Evolutionary conservation across 495 filamentous ascomycete species (phyloP).

Genomic region (Mycothermus thermophilus): DNA sequence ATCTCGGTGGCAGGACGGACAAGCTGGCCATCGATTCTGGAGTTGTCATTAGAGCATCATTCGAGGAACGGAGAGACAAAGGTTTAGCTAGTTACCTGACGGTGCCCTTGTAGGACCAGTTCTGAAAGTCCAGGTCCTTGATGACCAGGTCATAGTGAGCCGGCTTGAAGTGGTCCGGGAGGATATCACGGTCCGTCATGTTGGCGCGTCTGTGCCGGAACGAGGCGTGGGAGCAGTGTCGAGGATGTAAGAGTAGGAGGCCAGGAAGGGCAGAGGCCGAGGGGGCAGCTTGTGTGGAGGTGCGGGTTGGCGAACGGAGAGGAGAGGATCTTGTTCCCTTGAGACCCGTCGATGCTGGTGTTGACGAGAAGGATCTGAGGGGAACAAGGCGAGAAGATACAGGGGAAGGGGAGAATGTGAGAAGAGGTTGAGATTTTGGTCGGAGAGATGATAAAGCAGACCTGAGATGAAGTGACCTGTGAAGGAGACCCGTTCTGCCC

Average conservation of each 20-base stretch:
- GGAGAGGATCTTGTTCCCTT: no score
- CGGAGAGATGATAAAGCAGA: no score
- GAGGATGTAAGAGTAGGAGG: neutral
- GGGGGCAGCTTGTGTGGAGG: no score
- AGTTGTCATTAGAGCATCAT: neutral
- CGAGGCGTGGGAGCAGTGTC: conserved; percentile 11
- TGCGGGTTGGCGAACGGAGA: no score
- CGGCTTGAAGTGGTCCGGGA: conserved; percentile 58
- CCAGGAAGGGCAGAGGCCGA: neutral
- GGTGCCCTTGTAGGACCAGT: conserved; percentile 70
- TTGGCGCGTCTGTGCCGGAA: conserved; percentile 13
- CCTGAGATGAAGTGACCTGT: no score
- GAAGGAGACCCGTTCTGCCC: no score
- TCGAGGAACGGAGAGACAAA: neutral
- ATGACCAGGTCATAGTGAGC: conserved; percentile 75
- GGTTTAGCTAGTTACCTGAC: conserved; percentile 41
- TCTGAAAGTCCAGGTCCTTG: conserved; percentile 59
- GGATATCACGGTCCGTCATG: conserved; percentile 41
- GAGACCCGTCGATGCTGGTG: no score
- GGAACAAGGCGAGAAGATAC: no score
- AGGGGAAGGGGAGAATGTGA: no score
- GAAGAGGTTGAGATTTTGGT: no score
- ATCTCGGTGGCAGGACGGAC: conserved; percentile 52
- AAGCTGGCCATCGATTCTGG: conserved; percentile 41
- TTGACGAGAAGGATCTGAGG: no score